phyloP scores from a whole-genome alignment of 78 protist genomes.

The Isochrysis galbana region DNA sequence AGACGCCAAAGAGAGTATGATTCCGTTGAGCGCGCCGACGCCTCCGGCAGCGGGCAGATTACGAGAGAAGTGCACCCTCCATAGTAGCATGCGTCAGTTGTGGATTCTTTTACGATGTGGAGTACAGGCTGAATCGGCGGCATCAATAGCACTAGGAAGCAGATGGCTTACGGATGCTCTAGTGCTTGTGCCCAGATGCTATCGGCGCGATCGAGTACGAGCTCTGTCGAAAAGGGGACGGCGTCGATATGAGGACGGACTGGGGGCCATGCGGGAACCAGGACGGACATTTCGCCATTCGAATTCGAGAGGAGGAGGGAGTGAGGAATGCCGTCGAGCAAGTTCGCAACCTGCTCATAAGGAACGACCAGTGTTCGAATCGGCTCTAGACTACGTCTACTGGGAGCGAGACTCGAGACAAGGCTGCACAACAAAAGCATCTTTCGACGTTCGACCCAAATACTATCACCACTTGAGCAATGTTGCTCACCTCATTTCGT shows the following conservation, averaged over 20 bases:
- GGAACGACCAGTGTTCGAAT: neutral
- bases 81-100: no score
- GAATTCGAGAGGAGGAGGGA: conserved; percentile 42
- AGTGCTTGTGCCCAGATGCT: neutral
- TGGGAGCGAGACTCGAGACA: neutral
- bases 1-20: no score
- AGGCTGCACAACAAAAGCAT: neutral
- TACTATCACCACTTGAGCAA: no score
- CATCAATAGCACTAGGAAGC: no score
- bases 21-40: no score
- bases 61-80: no score
- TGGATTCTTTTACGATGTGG: no score
- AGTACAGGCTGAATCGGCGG: no score
- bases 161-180: conserved; percentile 24
- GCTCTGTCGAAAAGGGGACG: conserved; percentile 55
- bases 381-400: neutral
- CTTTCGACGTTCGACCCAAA: no score
- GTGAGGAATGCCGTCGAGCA: conserved; percentile 58
- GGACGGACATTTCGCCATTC: conserved; percentile 26
- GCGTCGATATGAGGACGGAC: conserved; percentile 13
- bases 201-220: conserved; percentile 50
- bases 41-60: no score
- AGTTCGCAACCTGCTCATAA: neutral
- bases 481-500: neutral
- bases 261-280: conserved; percentile 30